Base-by-base conservation (phyloP, 192 early-diverging fungal genomes). In the Dissophora globulifera region DNA sequence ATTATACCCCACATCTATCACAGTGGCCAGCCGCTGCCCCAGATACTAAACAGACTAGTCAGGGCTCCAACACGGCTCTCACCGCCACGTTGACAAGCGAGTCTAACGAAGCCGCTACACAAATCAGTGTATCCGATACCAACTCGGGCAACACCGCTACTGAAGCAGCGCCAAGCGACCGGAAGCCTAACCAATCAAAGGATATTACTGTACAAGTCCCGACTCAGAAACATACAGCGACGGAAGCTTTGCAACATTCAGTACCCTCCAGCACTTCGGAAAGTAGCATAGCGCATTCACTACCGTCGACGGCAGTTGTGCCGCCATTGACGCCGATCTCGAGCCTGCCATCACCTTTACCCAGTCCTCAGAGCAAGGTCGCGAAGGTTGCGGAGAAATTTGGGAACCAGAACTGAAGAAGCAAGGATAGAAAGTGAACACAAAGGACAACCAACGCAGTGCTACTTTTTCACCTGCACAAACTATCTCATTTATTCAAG, bases 11-110 rank as follows among this genome's bases (percentile, higher is more conserved):
- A n/a, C n/a, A n/a, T 38, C 13, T 38, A 13, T 35, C 5, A 4
- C 19, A 71, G 59, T 71, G 68, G 68, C 59, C 68, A 38, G 46
- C 12, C 22, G 35, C 32, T 13, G 47, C 58, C 25, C 32, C 52
- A 20, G 52, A 54, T 10, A n/a, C 26, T 6, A 62, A 62, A 17
- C n/a, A 31, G 17, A 35, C 31, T 7, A 48, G 50, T 1, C 23
- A 49, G 5, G 49, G 48, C 10, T 32, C 30, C 2, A 25, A 27
- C 20, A 31, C 51, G 20, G 53, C 46, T 20, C 29, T 27, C 31
- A 55, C 22, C n/a, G 58, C 50, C 1, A 51, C 57, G 6, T 29
- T 54, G 32, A 54, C 58, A 10, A 48, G 38, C 19, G 17, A 23
- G 31, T 66, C 63, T 17, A 46, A 56, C 15, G 33, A 57, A 7